phyloP scores from a whole-genome alignment of 129 eudicot genomes.

The Flaveria bidentis region DNA sequence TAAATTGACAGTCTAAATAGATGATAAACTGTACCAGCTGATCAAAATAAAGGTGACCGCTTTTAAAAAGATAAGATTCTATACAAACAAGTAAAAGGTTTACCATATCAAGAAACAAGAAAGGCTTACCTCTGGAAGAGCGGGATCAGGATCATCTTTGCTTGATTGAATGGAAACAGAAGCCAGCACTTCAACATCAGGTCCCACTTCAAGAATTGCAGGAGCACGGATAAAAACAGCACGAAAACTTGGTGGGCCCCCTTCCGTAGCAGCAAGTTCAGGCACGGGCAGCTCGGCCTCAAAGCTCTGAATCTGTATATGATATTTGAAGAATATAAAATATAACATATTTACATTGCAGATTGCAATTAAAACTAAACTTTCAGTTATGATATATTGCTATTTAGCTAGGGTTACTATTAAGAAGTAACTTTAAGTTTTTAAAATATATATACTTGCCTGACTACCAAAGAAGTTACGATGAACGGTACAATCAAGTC shows the following conservation, averaged over 20 bases:
- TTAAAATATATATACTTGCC: constrained; percentile 40
- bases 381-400: neutral
- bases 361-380: neutral
- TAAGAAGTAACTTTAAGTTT: neutral
- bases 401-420: neutral
- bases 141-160: constrained; percentile 27
- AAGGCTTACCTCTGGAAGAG: constrained; percentile 53
- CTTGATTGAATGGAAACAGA: constrained; percentile 55
- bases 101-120: constrained; percentile 1
- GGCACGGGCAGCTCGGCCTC: constrained; percentile 83
- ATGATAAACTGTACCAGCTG: neutral
- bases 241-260: constrained; percentile 92
- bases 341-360: neutral
- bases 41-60: neutral
- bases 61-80: neutral
- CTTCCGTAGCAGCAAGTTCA: constrained; percentile 70
- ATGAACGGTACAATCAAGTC: constrained; percentile 91
- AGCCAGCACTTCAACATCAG: constrained; percentile 86
- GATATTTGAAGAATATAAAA: neutral
- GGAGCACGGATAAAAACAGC: constrained; percentile 97
- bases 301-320: constrained; percentile 79
- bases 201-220: constrained; percentile 92
- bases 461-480: constrained; percentile 98
- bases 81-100: constrained; percentile 3
- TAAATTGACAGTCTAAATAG: neutral